A percentile compares a stretch with the other conserved stretches of the same genome.
These are phyloP conservation scores for Aphanomyces euteiches DNA, from an alignment of 352 stramenopile species.

Conservation along the genomic window DNA sequence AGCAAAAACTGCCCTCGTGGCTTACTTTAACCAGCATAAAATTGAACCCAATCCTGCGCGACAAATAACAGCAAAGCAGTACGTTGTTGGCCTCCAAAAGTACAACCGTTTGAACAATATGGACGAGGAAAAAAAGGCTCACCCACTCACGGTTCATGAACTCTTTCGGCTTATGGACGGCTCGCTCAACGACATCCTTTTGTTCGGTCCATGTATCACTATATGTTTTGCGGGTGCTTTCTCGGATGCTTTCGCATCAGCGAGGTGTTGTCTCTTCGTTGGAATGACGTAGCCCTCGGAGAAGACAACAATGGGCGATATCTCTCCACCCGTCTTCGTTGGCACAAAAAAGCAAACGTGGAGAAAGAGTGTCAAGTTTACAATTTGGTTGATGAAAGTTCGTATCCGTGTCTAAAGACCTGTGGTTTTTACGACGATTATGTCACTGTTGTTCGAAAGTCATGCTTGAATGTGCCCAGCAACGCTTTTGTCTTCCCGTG, in stretches of 20 bases:
- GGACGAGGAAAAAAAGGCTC: conserved; percentile 26
- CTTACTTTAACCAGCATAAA: conserved; percentile 18
- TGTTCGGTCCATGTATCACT: background rate
- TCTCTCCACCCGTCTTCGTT: background rate
- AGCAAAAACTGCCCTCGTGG: conserved; percentile 17
- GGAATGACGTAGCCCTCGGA: too few species aligned
- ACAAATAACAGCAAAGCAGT: background rate
- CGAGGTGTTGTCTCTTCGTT: background rate
- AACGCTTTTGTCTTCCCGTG: too few species aligned
- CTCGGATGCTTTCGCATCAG: background rate
- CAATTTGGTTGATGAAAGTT: background rate
- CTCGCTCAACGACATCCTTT: background rate
- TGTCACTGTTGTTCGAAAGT: too few species aligned
- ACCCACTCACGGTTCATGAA: conserved; percentile 9
- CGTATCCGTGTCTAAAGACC: background rate
- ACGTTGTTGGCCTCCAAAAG: conserved; percentile 8
- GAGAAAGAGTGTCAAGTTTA: background rate
- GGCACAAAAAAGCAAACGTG: background rate
- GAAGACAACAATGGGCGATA: background rate
- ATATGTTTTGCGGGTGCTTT: conserved; percentile 1
- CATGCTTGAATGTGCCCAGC: too few species aligned
- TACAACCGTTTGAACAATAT: background rate
- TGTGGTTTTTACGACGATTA: background rate
- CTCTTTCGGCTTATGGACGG: background rate
- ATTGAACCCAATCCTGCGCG: conserved; percentile 9